Base-by-base conservation (phyloP, 495 filamentous ascomycete genomes). In the Amniculicola lignicola region DNA sequence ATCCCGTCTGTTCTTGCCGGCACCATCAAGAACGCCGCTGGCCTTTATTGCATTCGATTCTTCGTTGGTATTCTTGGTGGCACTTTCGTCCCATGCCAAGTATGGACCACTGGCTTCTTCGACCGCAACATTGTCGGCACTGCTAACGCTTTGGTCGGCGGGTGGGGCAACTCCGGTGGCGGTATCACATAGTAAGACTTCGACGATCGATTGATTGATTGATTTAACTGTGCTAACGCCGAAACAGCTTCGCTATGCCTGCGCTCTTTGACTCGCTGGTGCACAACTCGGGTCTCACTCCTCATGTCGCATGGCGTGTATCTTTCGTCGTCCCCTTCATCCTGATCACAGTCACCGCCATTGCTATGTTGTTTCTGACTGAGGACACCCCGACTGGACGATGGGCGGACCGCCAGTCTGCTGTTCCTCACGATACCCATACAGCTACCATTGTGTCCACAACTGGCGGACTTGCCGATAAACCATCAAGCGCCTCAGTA, bases 81-180 rank as follows among this genome's bases (percentile, higher is more conserved):
- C 0, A 81, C 81, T 2, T 97, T 97, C 59, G 91, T 97, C 2
- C 92, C 92, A 2, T 96, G 92, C 69, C 92, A 95, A 61, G 92
- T 96, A 3, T 97, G 92, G 91, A 88, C 85, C 28, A 96, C 92
- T 0, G 90, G 86, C 0, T 96, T 92, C 76, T 95, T 93, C 64
- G 92, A 97, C 74, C 94, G 94, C 74, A 94, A 89, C 64, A 81
- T 96, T 19, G 89, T 97, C 15, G 92, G 92, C 22, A 89, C 88
- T 5, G 89, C 91, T 51, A 97, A 96, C 64, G 85, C 89, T 4
- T 72, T 97, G 3, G 84, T 90, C 11, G 92, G 81, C 43, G 92
- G 92, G 2, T 84, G 86, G 71, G 92, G 92, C 23, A 97, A 96
- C 59, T 82, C 91, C 31, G 92, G 92, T 52, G 92, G 92, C 57